These are phyloP conservation scores for Tuber umbilicatum DNA, from an alignment of 495 filamentous ascomycete genomes.

Conservation along the genomic window DNA sequence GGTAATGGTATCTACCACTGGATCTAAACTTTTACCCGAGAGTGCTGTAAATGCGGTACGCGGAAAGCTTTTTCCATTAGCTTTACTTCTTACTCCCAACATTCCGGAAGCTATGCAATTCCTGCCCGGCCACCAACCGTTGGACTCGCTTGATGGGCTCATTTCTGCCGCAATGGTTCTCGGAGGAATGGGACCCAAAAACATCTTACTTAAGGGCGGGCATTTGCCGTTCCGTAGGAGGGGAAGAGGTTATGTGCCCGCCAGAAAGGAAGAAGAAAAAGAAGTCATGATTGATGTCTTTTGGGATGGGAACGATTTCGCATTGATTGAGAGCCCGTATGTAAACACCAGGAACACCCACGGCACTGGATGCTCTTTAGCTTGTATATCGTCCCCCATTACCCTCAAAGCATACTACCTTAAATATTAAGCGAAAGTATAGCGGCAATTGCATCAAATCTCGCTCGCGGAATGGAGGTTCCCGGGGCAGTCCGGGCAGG, in stretches of 20 bases:
- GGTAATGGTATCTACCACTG: slow-evolving; percentile 88
- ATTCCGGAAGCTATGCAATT: slow-evolving; percentile 79
- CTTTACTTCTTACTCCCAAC: slow-evolving; percentile 84
- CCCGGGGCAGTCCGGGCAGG: slow-evolving; percentile 60
- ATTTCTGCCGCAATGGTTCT: slow-evolving; percentile 58
- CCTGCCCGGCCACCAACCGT: neutral
- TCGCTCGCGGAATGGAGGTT: slow-evolving; percentile 58
- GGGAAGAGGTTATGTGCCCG: slow-evolving; percentile 44
- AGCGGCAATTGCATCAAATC: slow-evolving; percentile 83
- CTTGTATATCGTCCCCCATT: slow-evolving; percentile 53
- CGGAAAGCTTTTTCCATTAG: slow-evolving; percentile 61
- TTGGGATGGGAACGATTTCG: slow-evolving; percentile 52
- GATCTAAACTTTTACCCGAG: slow-evolving; percentile 65
- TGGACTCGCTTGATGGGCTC: slow-evolving; percentile 54
- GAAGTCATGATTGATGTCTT: slow-evolving; percentile 69
- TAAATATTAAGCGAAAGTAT: neutral
- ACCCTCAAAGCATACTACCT: slow-evolving; percentile 8
- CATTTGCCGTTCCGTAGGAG: slow-evolving; percentile 73
- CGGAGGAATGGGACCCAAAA: slow-evolving; percentile 61
- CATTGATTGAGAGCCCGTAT: slow-evolving; percentile 62
- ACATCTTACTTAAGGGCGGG: slow-evolving; percentile 85
- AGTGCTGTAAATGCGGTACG: slow-evolving; percentile 61
- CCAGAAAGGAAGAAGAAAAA: slow-evolving; percentile 52
- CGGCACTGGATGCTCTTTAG: slow-evolving; percentile 90
- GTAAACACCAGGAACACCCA: slow-evolving; percentile 74